Base-by-base conservation (phyloP, 805 yeast species). In the Hanseniaspora nectarophila region DNA sequence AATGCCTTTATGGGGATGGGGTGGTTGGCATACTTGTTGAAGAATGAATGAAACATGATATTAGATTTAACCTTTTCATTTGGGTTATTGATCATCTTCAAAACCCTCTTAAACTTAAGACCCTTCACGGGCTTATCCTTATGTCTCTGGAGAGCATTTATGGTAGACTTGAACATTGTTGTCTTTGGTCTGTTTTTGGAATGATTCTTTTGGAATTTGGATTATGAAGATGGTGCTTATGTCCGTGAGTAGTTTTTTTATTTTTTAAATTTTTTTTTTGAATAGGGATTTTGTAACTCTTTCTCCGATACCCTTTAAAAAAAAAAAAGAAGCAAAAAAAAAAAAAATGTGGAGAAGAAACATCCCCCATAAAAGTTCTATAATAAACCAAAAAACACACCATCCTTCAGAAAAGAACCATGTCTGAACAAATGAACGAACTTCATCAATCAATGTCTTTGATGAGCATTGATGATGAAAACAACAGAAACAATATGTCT, bases 371-470 rank as follows among this genome's bases (percentile, higher is more conserved):
- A n/a, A n/a, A n/a, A n/a, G n/a, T n/a, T n/a, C n/a, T n/a, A n/a
- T n/a, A n/a, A n/a, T n/a, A n/a, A n/a, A n/a, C n/a, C 43, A 24
- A 40, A 3, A 26, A n/a, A 39, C 3, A 37, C 16, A 39, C 32
- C 18, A 24, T 9, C 24, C 20, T 21, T 2, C 10, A 24, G 9
- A 7, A 2, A 5, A 13, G 13, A 4, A 21, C 4, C 4, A 49
- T 49, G 53, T 34, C 53, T 20, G 51, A 40, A 34, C 51, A 52
- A 12, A 16, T 52, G 5, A 52, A 52, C 29, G 42, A 40, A 15
- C 28, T 53, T 29, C 61, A 63, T n/a, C 66, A 65, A 38, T 60
- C 63, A 20, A 55, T 66, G 32, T 66, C 70, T 10, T 61, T 63
- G 44, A 63, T 66, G 67, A 66, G 63, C 49, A 63, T 66, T 8